Conservation (phyloP, 441 rosid genomes). For the Sinapis alba region DNA sequence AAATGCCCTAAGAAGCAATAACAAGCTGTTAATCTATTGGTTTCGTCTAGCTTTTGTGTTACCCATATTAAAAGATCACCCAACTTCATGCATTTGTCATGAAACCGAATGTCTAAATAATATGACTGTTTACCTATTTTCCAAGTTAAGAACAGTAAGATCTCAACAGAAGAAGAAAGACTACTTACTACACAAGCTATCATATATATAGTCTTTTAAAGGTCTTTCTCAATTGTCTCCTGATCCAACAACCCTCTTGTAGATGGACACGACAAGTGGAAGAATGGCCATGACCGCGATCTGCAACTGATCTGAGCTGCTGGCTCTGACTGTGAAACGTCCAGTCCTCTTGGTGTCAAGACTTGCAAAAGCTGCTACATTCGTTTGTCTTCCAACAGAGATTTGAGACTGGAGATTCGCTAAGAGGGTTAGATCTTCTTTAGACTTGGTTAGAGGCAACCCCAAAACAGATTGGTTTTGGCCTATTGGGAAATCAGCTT, state of each 20-base stretch:
- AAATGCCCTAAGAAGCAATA: background rate
- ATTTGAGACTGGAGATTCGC: slow-evolving; percentile 73
- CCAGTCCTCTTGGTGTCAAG: slow-evolving; percentile 74
- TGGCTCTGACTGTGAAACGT: slow-evolving; percentile 59
- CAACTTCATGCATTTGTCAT: too few relatives aligned
- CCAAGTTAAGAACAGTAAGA: too few relatives aligned
- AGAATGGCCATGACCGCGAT: slow-evolving; percentile 55
- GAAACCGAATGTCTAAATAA: background rate
- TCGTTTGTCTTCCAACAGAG: slow-evolving; percentile 60
- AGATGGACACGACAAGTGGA: slow-evolving; percentile 57
- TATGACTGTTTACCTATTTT: too few relatives aligned
- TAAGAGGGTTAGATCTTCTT: slow-evolving; percentile 66
- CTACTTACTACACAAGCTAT: background rate
- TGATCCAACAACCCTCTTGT: slow-evolving; percentile 49
- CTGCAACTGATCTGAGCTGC: slow-evolving; percentile 78
- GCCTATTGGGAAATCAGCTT: slow-evolving; percentile 65
- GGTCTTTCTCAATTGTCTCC: background rate
- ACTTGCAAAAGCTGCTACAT: slow-evolving; percentile 65
- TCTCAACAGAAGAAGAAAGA: background rate
- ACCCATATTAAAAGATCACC: too few relatives aligned
- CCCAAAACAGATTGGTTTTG: slow-evolving; percentile 72
- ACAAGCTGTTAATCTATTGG: background rate
- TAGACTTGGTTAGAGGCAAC: slow-evolving; percentile 71
- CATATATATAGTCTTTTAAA: background rate
- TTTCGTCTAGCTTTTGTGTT: too few relatives aligned